Percentiles rank a stretch among this genome's conserved stretches.
phyloP scores from a whole-genome alignment of 805 yeast genomes.

The Suhomyces sp. region DNA sequence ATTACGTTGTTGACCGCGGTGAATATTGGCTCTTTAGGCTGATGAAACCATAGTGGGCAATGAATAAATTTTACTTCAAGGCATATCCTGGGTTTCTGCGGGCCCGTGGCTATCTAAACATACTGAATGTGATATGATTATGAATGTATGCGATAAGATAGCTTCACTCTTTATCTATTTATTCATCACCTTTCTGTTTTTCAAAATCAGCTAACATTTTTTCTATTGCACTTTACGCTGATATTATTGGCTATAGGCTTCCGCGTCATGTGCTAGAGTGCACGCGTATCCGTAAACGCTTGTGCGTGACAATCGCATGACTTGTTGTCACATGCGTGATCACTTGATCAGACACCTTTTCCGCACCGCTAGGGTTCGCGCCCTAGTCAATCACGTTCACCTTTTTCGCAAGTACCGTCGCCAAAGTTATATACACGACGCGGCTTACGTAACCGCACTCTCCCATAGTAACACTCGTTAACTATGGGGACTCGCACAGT shows the following conservation, averaged over 20 bases:
- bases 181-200: constrained; percentile 2
- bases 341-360: background rate
- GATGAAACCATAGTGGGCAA: background rate
- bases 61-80: background rate
- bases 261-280: background rate
- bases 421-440: background rate
- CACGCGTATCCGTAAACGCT: background rate
- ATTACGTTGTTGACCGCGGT: background rate
- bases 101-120: background rate
- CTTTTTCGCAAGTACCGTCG: background rate
- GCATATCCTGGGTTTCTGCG: background rate
- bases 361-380: background rate
- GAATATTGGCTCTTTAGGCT: background rate
- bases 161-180: constrained; percentile 1
- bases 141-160: constrained; percentile 5
- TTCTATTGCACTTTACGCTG: constrained; percentile 6
- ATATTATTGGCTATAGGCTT: constrained; percentile 9
- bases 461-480: background rate
- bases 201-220: constrained; percentile 12
- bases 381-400: constrained; percentile 2
- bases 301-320: background rate
- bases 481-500: constrained; percentile 3
- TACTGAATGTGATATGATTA: constrained; percentile 1
- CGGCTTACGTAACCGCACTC: background rate
- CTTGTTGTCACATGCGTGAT: background rate